Evolutionary conservation across 768 basidiomycete genomes (phyloP), one percentile per base, ranked within the genome.

Genomic region (Termitomyces sp.): DNA sequence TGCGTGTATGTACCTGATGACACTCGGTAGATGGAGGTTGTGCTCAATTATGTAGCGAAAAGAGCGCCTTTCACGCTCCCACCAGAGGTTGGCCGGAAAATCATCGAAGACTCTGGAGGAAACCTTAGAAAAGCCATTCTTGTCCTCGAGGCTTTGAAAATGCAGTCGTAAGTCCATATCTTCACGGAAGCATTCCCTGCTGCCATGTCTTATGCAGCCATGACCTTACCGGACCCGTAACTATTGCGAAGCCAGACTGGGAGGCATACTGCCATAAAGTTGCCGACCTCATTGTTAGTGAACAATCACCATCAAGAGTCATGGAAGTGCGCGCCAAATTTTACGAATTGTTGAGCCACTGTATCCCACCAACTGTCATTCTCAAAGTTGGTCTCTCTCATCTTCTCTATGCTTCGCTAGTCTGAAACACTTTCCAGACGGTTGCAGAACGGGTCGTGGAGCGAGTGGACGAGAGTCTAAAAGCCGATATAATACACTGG

Each of bases 191-290:
- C 12, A 18, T 12, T 20, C 41, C 16, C 4, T 44, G 23, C 32
- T 41, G 10, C 26, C 55, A 61, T 36, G 47, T 53, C 40, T 18
- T 50, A 46, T 59, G 50, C 66, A 93, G 91, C 57, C 89, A 91
- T n/a, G 91, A 94, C 70, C 79, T 96, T 41, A 82, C 85, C 5
- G 90, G 91, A 35, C 75, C 89, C 41, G 74, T 94, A 58, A 80
- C 82, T 36, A 93, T 96, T 58, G 93, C 95, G 14, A 95, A 98
- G 73, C 95, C 97, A n/a, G 97, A 99, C 69, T 99, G 97, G 97
- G 97, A 99, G 72, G 91, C 90, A 12, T 99, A 97, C 70, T 97
- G 95, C 65, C 80, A 87, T 64, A 93, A 94, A 70, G 87, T 98
- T 12, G 95, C 90, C 14, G 93, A 95, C 70, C 75, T 91, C 67